Base-by-base conservation (phyloP, 352 stramenopile genomes). In the Globisporangium echinulatum region DNA sequence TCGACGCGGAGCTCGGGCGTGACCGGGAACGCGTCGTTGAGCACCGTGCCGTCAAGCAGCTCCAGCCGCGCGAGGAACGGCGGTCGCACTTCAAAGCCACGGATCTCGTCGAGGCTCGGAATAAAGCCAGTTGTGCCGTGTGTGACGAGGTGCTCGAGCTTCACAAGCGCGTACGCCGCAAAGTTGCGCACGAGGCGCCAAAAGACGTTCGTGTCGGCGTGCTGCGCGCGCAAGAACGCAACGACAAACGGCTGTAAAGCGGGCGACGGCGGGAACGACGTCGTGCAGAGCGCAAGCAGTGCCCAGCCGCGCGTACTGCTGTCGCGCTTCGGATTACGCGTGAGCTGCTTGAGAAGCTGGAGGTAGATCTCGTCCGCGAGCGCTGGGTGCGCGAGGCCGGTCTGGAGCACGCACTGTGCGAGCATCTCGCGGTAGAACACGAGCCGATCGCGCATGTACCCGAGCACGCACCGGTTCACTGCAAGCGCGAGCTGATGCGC, bases 321-420 rank as follows among this genome's bases (percentile, higher is more conserved):
- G 52, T 98, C 92, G 38, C 88, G 75, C 63, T 94, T 94, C 0
- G 88, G 87, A 64, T 98, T 98, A 49, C 92, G 87, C 1, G 79
- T 94, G 39, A 98, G 62, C 67, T 98, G 92, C 68, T 98, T 98
- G 85, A 96, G 90, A 7, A 98, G 67, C 67, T 97, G 90, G 15
- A 96, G 47, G 59, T 97, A 97, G 53, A 97, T 96, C 71, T 98
- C 93, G 62, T 98, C 88, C n/a, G 94, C 81, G 13, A 98, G 67
- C 47, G 80, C 85, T 3, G 79, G 63, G 42, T 95, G 85, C 47
- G 94, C 82, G 13, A 98, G 58, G 1, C 89, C 93, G 61, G 97
- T 95, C 60, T 95, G 85, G 19, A 98, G 71, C 50, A 98, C 91
- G 54, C 96, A 96, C 68, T 98, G 92, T 14, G 91, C 92, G 38